A percentile compares a stretch with the other conserved stretches of the same genome.
Conservation (phyloP, 1,284 basidiomycete species). For the Tilletia walkeri region DNA sequence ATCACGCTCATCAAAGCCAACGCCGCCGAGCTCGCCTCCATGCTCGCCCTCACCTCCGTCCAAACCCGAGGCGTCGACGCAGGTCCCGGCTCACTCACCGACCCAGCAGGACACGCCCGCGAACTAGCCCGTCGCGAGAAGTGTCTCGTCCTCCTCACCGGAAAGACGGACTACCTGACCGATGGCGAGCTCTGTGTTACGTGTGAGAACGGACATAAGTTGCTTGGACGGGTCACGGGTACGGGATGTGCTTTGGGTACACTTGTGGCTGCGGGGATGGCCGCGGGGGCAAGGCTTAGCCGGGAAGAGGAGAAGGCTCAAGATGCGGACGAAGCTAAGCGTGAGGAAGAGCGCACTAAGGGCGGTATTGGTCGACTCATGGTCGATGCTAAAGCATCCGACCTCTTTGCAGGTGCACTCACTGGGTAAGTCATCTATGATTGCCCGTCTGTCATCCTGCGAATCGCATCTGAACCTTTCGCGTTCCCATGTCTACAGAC, state of each 20-base stretch:
- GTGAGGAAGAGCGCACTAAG: not conserved
- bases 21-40: constrained; percentile 79
- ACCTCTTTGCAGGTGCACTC: constrained; percentile 45
- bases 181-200: constrained; percentile 72
- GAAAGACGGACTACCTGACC: constrained; percentile 78
- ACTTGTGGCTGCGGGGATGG: constrained; percentile 70
- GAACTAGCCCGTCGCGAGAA: constrained; percentile 73
- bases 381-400: constrained; percentile 30
- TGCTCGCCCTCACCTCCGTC: constrained; percentile 71
- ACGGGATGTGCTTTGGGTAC: constrained; percentile 86
- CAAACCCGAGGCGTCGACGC: constrained; percentile 84
- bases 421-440: constrained; percentile 27
- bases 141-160: constrained; percentile 79
- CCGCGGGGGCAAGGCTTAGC: constrained; percentile 61
- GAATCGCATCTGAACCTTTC: not conserved
- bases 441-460: too few relatives aligned
- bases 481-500: constrained; percentile 58
- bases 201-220: constrained; percentile 72
- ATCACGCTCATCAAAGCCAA: constrained; percentile 93
- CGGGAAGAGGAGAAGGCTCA: not conserved
- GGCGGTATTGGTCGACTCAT: constrained; percentile 20
- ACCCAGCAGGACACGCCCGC: constrained; percentile 72
- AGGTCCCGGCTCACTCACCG: constrained; percentile 70
- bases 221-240: constrained; percentile 80
- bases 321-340: not conserved